These are phyloP conservation scores for Aspergillus panamensis DNA, from an alignment of 495 filamentous ascomycete species.

Conservation along the genomic window DNA sequence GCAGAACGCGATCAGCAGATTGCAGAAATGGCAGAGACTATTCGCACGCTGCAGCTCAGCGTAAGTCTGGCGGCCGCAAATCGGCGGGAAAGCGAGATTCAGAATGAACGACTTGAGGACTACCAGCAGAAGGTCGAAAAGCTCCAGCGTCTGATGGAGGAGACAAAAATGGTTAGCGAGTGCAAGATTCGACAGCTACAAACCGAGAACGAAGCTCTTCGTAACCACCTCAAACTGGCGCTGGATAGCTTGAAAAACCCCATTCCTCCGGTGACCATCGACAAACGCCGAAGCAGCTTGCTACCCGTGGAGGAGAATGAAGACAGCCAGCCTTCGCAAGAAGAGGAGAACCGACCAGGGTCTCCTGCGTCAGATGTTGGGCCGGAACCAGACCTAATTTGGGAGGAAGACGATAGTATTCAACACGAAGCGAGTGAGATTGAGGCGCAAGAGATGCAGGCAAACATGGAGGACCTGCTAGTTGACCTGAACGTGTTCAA, in stretches of 20 bases:
- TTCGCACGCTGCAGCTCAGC: slow-evolving; percentile 74
- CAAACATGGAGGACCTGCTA: slow-evolving; percentile 65
- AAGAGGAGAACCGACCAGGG: slow-evolving; percentile 41
- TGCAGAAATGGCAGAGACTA: slow-evolving; percentile 87
- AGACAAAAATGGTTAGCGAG: slow-evolving; percentile 79
- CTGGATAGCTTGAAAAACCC: slow-evolving; percentile 86
- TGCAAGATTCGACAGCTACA: slow-evolving; percentile 84
- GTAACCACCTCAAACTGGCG: slow-evolving; percentile 79
- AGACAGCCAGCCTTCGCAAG: slow-evolving; percentile 29
- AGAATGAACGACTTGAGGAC: slow-evolving; percentile 78
- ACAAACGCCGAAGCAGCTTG: slow-evolving; percentile 34
- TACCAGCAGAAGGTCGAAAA: slow-evolving; percentile 81
- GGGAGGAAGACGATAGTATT: slow-evolving; percentile 39
- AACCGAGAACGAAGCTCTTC: slow-evolving; percentile 84
- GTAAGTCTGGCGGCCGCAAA: slow-evolving; percentile 52
- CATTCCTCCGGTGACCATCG: slow-evolving; percentile 51
- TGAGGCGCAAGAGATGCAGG: slow-evolving; percentile 59
- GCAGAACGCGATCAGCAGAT: slow-evolving; percentile 94
- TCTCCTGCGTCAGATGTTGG: slow-evolving; percentile 33
- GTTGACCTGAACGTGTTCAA: slow-evolving; percentile 78
- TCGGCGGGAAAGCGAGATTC: slow-evolving; percentile 49
- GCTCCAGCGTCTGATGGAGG: slow-evolving; percentile 93
- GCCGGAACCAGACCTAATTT: slow-evolving; percentile 33
- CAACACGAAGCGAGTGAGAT: slow-evolving; percentile 27
- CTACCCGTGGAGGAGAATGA: slow-evolving; percentile 41